phyloP scores from a whole-genome alignment of 768 basidiomycete species.

The Kwoniella heveanensis region DNA sequence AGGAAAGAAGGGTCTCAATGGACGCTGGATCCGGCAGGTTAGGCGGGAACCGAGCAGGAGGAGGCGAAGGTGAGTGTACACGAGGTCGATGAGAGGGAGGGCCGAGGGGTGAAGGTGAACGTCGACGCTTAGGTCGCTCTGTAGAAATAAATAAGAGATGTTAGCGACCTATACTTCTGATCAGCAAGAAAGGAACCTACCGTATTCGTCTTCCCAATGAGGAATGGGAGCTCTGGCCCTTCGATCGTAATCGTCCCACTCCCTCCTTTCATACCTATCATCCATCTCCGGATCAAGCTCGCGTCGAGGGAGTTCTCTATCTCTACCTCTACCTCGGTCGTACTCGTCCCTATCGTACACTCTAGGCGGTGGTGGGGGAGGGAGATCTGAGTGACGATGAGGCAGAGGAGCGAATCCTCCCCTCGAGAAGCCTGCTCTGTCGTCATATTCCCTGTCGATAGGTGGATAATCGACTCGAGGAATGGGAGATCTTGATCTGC shows the following conservation, averaged over 20 bases:
- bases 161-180: neutral
- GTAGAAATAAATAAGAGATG: too few species aligned
- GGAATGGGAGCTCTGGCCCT: conserved; percentile 17
- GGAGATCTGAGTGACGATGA: conserved; percentile 35
- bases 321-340: conserved; percentile 30
- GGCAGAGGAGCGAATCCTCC: conserved; percentile 47
- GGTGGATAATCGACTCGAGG: conserved; percentile 9
- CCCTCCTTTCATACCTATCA: conserved; percentile 30
- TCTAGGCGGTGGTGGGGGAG: conserved; percentile 23
- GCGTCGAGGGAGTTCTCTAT: conserved; percentile 32
- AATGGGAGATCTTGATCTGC: conserved; percentile 8
- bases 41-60: neutral
- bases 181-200: conserved; percentile 19
- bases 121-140: conserved; percentile 46
- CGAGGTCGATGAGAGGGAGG: conserved; percentile 30
- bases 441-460: conserved; percentile 22
- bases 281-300: conserved; percentile 36
- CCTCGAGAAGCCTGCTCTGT: conserved; percentile 35
- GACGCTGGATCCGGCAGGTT: conserved; percentile 44
- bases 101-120: conserved; percentile 43
- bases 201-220: conserved; percentile 42
- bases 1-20: conserved; percentile 34
- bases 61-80: conserved; percentile 32
- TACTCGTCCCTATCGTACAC: conserved; percentile 22
- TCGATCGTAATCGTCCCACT: conserved; percentile 32